phyloP scores from a whole-genome alignment of 2,329 filamentous ascomycete species.

The Aschersonia sp. region DNA sequence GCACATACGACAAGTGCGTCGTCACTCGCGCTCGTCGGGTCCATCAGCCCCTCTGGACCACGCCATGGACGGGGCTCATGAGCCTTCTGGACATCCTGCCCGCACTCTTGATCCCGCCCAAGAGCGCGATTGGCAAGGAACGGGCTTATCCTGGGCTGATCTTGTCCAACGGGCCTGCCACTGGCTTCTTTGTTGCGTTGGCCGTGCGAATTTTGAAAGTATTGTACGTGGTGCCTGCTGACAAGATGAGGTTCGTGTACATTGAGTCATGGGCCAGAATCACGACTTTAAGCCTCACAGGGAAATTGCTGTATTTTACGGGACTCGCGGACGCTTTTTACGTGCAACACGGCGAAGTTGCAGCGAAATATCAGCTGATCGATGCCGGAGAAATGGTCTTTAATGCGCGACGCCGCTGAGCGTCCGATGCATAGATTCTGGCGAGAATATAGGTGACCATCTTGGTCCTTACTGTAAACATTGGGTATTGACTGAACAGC shows the following conservation, averaged over 20 bases:
- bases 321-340: conserved; percentile 62
- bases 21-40: conserved; percentile 69
- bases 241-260: conserved; percentile 62
- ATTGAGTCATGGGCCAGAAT: conserved; percentile 90
- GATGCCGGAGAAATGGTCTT: conserved; percentile 26
- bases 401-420: conserved; percentile 10
- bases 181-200: conserved; percentile 59
- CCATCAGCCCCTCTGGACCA: conserved; percentile 65
- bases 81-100: conserved; percentile 51
- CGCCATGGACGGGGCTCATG: conserved; percentile 51
- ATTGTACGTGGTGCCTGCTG: conserved; percentile 25
- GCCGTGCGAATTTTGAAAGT: conserved; percentile 34
- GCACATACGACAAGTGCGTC: conserved; percentile 47
- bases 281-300: conserved; percentile 69
- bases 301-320: conserved; percentile 52
- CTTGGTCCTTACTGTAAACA: too few relatives aligned
- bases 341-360: conserved; percentile 65
- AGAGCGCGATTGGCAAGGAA: conserved; percentile 8
- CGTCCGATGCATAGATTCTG: not conserved
- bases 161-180: conserved; percentile 79
- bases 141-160: conserved; percentile 55
- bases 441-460: not conserved
- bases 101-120: conserved; percentile 30
- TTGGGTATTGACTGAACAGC: too few relatives aligned
- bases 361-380: conserved; percentile 24